phyloP scores from a whole-genome alignment of 257 asterid genomes.

The Gynochthodes officinalis region DNA sequence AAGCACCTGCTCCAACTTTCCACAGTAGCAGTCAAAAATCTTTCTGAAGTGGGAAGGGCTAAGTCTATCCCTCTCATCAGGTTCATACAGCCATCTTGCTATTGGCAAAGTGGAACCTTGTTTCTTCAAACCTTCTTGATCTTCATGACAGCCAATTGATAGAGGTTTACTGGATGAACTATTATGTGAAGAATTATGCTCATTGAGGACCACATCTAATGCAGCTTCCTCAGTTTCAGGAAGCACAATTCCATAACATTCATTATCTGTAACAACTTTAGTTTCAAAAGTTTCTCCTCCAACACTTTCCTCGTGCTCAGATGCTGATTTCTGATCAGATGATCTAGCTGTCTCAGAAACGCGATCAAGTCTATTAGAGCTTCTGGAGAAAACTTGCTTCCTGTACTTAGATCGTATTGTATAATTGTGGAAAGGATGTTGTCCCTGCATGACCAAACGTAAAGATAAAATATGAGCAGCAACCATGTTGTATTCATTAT shows the following conservation, averaged over 20 bases:
- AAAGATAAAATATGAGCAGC: constrained; percentile 20
- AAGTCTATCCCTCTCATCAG: constrained; percentile 73
- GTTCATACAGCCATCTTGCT: constrained; percentile 88
- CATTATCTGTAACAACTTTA: constrained; percentile 27
- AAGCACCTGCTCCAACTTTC: constrained; percentile 59
- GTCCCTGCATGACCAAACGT: constrained; percentile 58
- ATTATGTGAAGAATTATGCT: constrained; percentile 8
- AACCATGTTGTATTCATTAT: neutral
- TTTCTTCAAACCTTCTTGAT: constrained; percentile 28
- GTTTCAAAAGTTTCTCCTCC: constrained; percentile 36
- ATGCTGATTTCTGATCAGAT: constrained; percentile 29
- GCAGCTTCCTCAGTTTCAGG: constrained; percentile 29
- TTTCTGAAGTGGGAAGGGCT: constrained; percentile 81
- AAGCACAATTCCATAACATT: constrained; percentile 42
- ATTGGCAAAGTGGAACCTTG: constrained; percentile 29
- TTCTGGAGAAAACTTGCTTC: constrained; percentile 35
- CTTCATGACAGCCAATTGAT: constrained; percentile 20
- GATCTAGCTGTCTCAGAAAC: constrained; percentile 24
- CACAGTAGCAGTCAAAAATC: constrained; percentile 73
- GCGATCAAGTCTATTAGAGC: constrained; percentile 23
- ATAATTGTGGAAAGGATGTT: constrained; percentile 92
- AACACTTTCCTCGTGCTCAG: constrained; percentile 47
- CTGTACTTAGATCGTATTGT: constrained; percentile 83
- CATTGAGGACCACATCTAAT: constrained; percentile 24
- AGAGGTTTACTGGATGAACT: constrained; percentile 17